Percentiles rank a stretch among this genome's conserved stretches.
These are phyloP conservation scores for Suhomyces yuchorum DNA, from an alignment of 1,139 yeast species.

Conservation along the genomic window DNA sequence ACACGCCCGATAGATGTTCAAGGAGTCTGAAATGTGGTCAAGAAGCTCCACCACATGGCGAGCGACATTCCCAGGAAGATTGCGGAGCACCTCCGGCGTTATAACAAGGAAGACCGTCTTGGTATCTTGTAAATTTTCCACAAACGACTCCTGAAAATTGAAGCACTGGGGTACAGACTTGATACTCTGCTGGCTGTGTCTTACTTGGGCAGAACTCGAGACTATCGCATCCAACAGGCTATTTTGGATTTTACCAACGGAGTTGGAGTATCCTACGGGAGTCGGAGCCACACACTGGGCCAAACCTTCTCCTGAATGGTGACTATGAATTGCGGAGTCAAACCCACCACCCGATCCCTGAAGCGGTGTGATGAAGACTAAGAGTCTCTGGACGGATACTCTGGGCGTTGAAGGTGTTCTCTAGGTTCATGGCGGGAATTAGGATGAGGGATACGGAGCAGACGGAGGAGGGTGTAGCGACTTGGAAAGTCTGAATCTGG, in stretches of 20 bases:
- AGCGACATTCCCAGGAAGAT: slow-evolving; percentile 6
- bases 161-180: not conserved
- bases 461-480: not conserved
- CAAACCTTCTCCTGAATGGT: not conserved
- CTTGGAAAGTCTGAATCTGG: not conserved
- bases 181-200: not conserved
- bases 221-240: not conserved
- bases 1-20: slow-evolving; percentile 5
- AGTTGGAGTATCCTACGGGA: not conserved
- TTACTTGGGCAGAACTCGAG: not conserved
- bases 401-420: not conserved
- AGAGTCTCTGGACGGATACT: not conserved
- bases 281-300: not conserved
- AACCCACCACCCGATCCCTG: slow-evolving; percentile 24
- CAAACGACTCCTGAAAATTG: not conserved
- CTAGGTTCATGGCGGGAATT: slow-evolving; percentile 7
- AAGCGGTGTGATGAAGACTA: slow-evolving; percentile 14
- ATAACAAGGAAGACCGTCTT: slow-evolving; percentile 6
- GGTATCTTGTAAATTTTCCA: not conserved
- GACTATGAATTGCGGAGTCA: slow-evolving; percentile 22
- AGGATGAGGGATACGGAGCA: not conserved
- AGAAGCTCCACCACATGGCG: slow-evolving; percentile 7
- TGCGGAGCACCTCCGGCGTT: slow-evolving; percentile 1
- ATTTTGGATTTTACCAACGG: not conserved
- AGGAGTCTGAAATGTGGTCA: slow-evolving; percentile 8